Evolutionary conservation across 441 rosid genomes (phyloP).

Genomic region (Adansonia grandidieri): DNA sequence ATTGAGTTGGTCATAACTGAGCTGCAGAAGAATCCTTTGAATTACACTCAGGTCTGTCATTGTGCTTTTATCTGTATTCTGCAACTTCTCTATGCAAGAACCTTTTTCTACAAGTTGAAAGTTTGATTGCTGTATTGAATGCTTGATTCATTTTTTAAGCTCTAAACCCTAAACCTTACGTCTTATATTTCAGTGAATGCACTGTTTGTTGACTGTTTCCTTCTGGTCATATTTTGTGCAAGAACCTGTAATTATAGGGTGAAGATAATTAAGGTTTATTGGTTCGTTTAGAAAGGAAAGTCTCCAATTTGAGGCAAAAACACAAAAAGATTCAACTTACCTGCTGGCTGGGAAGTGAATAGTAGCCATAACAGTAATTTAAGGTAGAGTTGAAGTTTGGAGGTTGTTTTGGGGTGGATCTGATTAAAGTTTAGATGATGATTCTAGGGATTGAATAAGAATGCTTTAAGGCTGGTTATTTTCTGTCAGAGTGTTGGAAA

Average conservation of each 20-base stretch:
- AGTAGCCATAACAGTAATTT: background rate
- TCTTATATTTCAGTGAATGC: background rate
- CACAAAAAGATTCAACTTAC: background rate
- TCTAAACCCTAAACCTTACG: background rate
- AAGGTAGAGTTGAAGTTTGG: constrained; percentile 4
- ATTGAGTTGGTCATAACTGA: constrained; percentile 67
- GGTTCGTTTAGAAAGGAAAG: constrained; percentile 1
- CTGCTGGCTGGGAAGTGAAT: constrained; percentile 2
- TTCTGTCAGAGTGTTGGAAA: background rate
- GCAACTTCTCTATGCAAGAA: background rate
- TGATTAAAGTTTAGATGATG: background rate
- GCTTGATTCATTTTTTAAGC: constrained; percentile 15
- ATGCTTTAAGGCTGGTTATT: background rate
- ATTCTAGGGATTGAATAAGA: background rate
- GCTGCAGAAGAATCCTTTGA: constrained; percentile 86
- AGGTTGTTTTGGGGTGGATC: background rate
- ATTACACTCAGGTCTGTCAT: constrained; percentile 77
- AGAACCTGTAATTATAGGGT: background rate
- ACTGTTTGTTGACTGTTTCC: constrained; percentile 8
- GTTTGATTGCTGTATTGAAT: background rate
- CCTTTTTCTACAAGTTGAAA: background rate
- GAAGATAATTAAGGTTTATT: background rate
- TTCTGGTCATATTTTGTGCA: constrained; percentile 3
- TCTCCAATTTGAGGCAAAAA: background rate
- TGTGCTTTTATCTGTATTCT: constrained; percentile 8